Evolutionary conservation across 768 basidiomycete genomes (phyloP).

Genomic region (Suillus paluster): DNA sequence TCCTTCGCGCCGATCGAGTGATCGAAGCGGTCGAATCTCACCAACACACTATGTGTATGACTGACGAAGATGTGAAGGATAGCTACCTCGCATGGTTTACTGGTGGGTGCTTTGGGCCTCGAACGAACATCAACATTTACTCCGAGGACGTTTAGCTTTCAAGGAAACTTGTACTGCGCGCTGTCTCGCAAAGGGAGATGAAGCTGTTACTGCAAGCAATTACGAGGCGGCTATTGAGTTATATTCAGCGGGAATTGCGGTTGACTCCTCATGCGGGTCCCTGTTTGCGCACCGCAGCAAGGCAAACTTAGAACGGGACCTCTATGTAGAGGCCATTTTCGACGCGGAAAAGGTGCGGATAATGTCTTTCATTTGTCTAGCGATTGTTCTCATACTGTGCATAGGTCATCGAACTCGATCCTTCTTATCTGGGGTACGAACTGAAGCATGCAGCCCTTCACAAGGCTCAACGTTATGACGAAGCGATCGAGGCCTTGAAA

Average conservation of each 20-base stretch:
- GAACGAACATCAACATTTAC: background rate
- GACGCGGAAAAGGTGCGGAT: background rate
- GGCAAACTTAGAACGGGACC: background rate
- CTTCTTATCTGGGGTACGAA: background rate
- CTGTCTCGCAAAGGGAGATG: background rate
- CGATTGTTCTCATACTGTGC: background rate
- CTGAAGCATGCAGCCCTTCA: background rate
- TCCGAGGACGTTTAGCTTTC: background rate
- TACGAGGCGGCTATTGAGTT: background rate
- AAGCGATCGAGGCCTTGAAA: background rate
- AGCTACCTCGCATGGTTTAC: background rate
- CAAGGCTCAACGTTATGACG: background rate
- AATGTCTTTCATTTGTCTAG: background rate
- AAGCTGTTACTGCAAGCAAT: background rate
- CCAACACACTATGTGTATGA: too few species aligned
- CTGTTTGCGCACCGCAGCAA: background rate
- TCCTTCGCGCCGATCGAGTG: too few species aligned
- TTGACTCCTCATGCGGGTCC: background rate
- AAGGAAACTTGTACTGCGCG: background rate
- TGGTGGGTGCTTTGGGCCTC: background rate
- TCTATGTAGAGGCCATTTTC: background rate
- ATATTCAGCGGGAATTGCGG: background rate
- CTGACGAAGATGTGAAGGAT: too few species aligned
- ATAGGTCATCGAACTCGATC: background rate
- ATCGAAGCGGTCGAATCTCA: too few species aligned